Conservation (phyloP, 352 stramenopile genomes). For the Globisporangium radiosum region DNA sequence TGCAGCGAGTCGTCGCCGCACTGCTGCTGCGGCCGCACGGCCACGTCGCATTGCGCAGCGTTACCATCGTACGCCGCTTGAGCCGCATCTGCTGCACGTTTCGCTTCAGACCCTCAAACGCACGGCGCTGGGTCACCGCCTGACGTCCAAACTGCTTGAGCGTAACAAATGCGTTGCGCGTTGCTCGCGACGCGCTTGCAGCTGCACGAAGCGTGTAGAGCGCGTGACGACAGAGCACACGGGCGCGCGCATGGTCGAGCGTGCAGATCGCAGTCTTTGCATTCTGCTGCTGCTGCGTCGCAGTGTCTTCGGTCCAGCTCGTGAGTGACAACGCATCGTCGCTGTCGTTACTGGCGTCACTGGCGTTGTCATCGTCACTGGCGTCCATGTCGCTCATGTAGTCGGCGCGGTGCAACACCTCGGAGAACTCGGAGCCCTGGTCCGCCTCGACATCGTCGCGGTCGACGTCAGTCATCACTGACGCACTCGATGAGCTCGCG, state of each 20-base stretch:
- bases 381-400: constrained; percentile 24
- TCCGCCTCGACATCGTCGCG: constrained; percentile 35
- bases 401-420: constrained; percentile 44
- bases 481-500: constrained; percentile 16
- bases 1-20: not conserved
- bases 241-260: constrained; percentile 11
- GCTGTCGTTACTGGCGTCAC: not conserved
- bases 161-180: constrained; percentile 14
- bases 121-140: constrained; percentile 28
- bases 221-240: constrained; percentile 20
- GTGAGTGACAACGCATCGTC: not conserved
- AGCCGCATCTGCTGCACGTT: constrained; percentile 18
- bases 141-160: constrained; percentile 5
- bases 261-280: not conserved
- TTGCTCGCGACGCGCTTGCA: not conserved
- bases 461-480: constrained; percentile 14
- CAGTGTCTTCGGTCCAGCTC: not conserved
- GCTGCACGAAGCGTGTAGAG: constrained; percentile 11
- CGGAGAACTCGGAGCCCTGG: constrained; percentile 51
- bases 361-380: constrained; percentile 14
- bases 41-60: constrained; percentile 2
- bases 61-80: constrained; percentile 14
- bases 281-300: not conserved
- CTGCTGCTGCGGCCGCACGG: constrained; percentile 1
- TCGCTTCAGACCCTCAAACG: constrained; percentile 23